Evolutionary conservation across 129 eudicot genomes (phyloP), one percentile per base, ranked within the genome.

Genomic region (Apium graveolens): DNA sequence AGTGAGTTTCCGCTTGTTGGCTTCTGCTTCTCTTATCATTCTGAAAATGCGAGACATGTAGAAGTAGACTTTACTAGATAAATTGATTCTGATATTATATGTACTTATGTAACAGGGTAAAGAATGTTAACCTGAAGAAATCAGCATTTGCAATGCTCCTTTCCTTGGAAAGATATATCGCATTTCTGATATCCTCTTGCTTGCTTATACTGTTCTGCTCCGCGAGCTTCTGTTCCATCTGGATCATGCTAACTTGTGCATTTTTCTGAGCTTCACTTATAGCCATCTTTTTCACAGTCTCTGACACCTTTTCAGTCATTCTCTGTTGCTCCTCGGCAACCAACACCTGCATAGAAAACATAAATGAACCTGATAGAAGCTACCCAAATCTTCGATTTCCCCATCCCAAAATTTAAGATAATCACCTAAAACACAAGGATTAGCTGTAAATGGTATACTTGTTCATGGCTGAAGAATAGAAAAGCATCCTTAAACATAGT

Each of bases 251-350:
- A 45, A 93, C 91, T 78, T 83, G 88, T 57, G 98, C 97, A 79
- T 91, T 35, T 80, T 89, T 91, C 90, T 93, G 93, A n/a, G 98
- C 98, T 80, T 93, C 97, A 63, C 91, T 88, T 42, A 93, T 83
- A 60, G 98, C 97, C 80, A 93, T 88, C 87, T 93, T 93, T 83
- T 88, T 89, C 78, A 89, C 91, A 46, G 98, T 93, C 82, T 94
- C 98, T 14, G 98, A 97, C 85, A 91, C 97, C 81, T 94, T 94
- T 89, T 94, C 98, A 11, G 93, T 84, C 74, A 94, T 97, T 82
- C 82, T 86, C 80, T 94, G 97, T 83, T 81, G 89, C 87, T 94
- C 98, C 73, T 91, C 78, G 3, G 97, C 88, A 41, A 94, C 87
- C 87, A 94, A 82, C 34, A 89, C 97, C 98, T 94, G 80, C n/a